A percentile compares a stretch with the other conserved stretches of the same genome.
Evolutionary conservation across 1,284 basidiomycete genomes (phyloP).

Genomic region (Ceratobasidium sp.): DNA sequence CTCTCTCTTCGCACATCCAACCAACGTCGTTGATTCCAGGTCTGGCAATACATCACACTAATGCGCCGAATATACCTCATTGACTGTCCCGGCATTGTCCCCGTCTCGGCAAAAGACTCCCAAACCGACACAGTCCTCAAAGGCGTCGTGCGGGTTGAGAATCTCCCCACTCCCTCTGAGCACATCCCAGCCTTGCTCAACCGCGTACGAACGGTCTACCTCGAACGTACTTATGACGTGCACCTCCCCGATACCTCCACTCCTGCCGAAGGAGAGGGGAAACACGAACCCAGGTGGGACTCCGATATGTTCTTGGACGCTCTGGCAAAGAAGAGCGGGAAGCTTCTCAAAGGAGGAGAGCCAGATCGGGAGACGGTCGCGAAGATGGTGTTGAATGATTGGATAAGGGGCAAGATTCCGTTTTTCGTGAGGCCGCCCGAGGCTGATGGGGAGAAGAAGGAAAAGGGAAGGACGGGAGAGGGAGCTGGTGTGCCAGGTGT

Average conservation of each 20-base stretch:
- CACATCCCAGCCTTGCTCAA: conserved; percentile 90
- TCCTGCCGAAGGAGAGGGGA: conserved; percentile 50
- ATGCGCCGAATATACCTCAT: conserved; percentile 98
- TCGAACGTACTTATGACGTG: conserved; percentile 90
- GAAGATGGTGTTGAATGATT: conserved; percentile 96
- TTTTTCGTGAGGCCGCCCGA: conserved; percentile 75
- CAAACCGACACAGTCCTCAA: conserved; percentile 96
- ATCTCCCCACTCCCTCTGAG: conserved; percentile 91
- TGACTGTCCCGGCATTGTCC: conserved; percentile 98
- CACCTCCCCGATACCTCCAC: conserved; percentile 69
- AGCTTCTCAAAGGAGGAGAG: conserved; percentile 93
- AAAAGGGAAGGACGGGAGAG: conserved; percentile 50
- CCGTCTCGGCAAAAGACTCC: conserved; percentile 86
- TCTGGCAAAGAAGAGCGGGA: conserved; percentile 91
- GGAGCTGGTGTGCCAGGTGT: conserved; percentile 62
- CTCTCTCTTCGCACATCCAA: not conserved
- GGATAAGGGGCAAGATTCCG: conserved; percentile 96
- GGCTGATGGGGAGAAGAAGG: conserved; percentile 51
- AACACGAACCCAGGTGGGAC: conserved; percentile 61
- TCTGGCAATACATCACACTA: conserved; percentile 99
- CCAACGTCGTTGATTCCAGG: conserved; percentile 59
- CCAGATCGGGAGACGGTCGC: conserved; percentile 93
- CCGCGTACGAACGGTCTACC: conserved; percentile 92
- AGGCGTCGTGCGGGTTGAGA: conserved; percentile 97
- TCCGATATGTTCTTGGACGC: conserved; percentile 85